Conservation (phyloP, 495 filamentous ascomycete species). For the Aspergillus diversus region DNA sequence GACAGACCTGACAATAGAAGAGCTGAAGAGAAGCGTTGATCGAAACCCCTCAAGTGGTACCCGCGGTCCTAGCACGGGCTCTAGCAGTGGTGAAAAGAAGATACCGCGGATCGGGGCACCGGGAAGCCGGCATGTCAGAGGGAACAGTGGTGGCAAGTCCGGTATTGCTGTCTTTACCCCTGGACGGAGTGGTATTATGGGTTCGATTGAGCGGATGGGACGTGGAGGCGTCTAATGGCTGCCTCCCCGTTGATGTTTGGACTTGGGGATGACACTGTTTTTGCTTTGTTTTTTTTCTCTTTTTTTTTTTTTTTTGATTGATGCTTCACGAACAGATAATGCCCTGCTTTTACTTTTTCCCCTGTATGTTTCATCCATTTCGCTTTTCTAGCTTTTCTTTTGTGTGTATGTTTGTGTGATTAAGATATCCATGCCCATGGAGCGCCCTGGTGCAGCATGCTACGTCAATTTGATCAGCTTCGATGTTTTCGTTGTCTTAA, state of each 20-base stretch:
- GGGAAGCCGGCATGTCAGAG: slow-evolving; percentile 36
- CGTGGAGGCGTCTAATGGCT: slow-evolving; percentile 32
- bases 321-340: neutral
- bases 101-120: slow-evolving; percentile 38
- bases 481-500: too few species aligned
- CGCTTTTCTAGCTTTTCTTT: neutral
- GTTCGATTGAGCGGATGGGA: slow-evolving; percentile 73
- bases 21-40: slow-evolving; percentile 30
- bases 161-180: slow-evolving; percentile 50
- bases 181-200: slow-evolving; percentile 66
- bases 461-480: too few species aligned
- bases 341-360: neutral
- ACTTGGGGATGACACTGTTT: slow-evolving; percentile 5
- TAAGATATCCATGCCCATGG: too few species aligned
- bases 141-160: slow-evolving; percentile 46
- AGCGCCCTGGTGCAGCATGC: too few species aligned
- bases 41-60: slow-evolving; percentile 36
- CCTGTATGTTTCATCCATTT: neutral
- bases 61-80: slow-evolving; percentile 37
- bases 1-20: slow-evolving; percentile 28
- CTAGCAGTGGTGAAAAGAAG: slow-evolving; percentile 34
- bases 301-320: neutral
- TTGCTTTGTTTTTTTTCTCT: slow-evolving; percentile 1
- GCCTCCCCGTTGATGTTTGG: neutral
- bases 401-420: neutral